phyloP scores from a whole-genome alignment of 495 filamentous ascomycete genomes.

The Penicillium cataractarum region DNA sequence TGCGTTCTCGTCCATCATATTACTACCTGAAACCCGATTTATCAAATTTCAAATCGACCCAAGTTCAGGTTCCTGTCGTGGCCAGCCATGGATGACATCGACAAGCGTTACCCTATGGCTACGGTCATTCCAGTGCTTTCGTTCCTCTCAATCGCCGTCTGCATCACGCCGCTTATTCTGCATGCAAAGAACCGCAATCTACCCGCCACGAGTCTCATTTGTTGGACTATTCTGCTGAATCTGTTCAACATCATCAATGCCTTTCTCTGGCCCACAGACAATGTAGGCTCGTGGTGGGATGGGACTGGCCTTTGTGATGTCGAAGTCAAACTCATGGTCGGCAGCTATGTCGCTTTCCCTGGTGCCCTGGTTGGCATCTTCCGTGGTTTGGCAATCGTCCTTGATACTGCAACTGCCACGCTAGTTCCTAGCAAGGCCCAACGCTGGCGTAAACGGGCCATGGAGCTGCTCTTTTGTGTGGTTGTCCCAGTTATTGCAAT shows the following conservation, averaged over 20 bases:
- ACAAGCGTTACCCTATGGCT: constrained; percentile 35
- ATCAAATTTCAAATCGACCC: constrained; percentile 3
- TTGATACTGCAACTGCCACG: constrained; percentile 66
- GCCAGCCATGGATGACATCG: constrained; percentile 11
- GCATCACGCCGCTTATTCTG: constrained; percentile 44
- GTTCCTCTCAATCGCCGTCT: constrained; percentile 57
- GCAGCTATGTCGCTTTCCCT: constrained; percentile 65
- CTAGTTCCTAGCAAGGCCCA: constrained; percentile 57
- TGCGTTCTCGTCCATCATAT: background rate
- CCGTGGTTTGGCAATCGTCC: constrained; percentile 66
- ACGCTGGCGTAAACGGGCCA: constrained; percentile 52
- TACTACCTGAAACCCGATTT: background rate
- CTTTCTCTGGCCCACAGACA: constrained; percentile 77
- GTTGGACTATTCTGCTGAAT: constrained; percentile 67
- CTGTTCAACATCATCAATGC: constrained; percentile 73
- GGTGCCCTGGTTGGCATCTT: constrained; percentile 68
- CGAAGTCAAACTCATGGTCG: constrained; percentile 70
- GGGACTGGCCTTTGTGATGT: constrained; percentile 84
- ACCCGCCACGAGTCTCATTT: constrained; percentile 60
- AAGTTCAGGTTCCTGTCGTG: background rate
- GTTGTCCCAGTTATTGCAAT: constrained; percentile 67
- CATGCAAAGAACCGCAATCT: constrained; percentile 49
- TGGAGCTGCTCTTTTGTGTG: constrained; percentile 72
- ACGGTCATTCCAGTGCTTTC: constrained; percentile 55
- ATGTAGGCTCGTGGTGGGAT: constrained; percentile 68